Evolutionary conservation across 2,329 filamentous ascomycete species (phyloP).

Genomic region (Pestalotiopsis sp.): DNA sequence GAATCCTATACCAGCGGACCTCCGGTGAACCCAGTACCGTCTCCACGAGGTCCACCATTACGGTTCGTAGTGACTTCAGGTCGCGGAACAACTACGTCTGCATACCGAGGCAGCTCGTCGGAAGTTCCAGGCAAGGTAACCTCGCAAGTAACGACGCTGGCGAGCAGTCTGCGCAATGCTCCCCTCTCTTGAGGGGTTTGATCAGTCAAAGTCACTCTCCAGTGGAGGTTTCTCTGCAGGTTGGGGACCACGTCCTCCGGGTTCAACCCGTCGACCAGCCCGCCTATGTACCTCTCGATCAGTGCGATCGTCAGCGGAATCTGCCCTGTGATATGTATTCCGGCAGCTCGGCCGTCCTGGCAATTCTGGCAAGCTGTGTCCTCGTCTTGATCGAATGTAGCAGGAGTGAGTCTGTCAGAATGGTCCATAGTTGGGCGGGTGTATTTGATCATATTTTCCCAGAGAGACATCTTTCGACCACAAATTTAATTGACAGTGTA

Average conservation of each 20-base stretch:
- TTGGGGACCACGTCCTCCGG: too few species aligned
- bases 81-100: neutral
- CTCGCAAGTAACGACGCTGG: neutral
- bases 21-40: neutral
- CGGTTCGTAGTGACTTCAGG: neutral
- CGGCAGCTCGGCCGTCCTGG: constrained; percentile 19
- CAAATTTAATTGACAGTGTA: too few species aligned
- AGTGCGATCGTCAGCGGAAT: constrained; percentile 32
- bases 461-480: too few species aligned
- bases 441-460: too few species aligned
- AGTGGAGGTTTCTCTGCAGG: neutral
- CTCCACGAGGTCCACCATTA: neutral
- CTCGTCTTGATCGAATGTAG: constrained; percentile 34
- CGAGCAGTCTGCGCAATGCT: neutral
- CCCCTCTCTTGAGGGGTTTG: neutral
- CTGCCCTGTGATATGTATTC: constrained; percentile 29
- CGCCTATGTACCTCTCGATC: constrained; percentile 2
- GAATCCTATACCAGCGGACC: neutral
- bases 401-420: too few species aligned
- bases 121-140: neutral
- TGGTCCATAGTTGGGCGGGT: too few species aligned
- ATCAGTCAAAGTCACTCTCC: neutral
- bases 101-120: neutral
- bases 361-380: constrained; percentile 28
- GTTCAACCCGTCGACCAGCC: neutral